Conservation (phyloP, 805 yeast genomes). For the Yamadazyma olivae region DNA sequence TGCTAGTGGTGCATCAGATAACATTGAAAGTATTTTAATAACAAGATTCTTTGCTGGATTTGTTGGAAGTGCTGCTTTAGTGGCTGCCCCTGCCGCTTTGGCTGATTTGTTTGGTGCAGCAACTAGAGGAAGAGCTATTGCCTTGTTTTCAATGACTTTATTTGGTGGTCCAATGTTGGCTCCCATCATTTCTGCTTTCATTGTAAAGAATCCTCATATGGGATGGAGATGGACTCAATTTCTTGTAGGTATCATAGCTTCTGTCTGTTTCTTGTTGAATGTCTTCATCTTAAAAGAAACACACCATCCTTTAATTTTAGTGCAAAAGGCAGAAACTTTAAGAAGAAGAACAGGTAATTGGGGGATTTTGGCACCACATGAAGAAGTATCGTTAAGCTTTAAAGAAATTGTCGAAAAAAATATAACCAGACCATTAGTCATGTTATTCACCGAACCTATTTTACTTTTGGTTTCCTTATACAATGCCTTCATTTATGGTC, state of each 20-base stretch:
- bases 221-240: slow-evolving; percentile 63
- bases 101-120: slow-evolving; percentile 72
- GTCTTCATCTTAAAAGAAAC: slow-evolving; percentile 35
- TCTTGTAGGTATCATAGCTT: slow-evolving; percentile 42
- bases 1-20: slow-evolving; percentile 73
- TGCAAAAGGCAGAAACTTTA: slow-evolving; percentile 29
- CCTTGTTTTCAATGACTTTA: slow-evolving; percentile 70
- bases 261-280: slow-evolving; percentile 26
- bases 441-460: slow-evolving; percentile 42
- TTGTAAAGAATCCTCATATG: slow-evolving; percentile 32
- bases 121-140: slow-evolving; percentile 72
- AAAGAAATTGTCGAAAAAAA: slow-evolving; percentile 35
- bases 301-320: slow-evolving; percentile 37
- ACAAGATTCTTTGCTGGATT: slow-evolving; percentile 80
- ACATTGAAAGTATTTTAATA: slow-evolving; percentile 72
- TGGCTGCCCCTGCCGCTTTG: slow-evolving; percentile 80
- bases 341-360: slow-evolving; percentile 40
- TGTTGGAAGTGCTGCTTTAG: slow-evolving; percentile 81
- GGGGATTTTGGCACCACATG: slow-evolving; percentile 39
- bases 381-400: slow-evolving; percentile 26
- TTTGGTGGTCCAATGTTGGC: slow-evolving; percentile 80
- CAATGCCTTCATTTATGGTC: slow-evolving; percentile 49
- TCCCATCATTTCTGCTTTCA: slow-evolving; percentile 56
- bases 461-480: slow-evolving; percentile 41
- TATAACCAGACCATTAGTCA: slow-evolving; percentile 34